These are phyloP conservation scores for Astragalus membranaceus DNA, from an alignment of 306 rosid genomes.

Conservation along the genomic window DNA sequence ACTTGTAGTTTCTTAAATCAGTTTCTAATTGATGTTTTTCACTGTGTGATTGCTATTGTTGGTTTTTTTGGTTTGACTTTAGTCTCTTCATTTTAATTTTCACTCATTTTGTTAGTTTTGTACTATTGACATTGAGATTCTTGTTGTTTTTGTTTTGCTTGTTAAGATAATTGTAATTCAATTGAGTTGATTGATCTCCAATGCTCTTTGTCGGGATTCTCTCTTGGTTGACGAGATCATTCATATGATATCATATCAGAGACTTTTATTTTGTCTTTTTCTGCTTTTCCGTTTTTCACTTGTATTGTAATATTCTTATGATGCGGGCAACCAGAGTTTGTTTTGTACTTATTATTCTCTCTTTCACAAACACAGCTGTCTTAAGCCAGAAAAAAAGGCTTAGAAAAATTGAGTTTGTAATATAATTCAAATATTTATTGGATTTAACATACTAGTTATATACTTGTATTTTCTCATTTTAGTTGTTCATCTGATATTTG, in stretches of 20 bases:
- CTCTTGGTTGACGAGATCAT: constrained; percentile 43
- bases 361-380: not conserved
- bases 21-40: not conserved
- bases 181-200: constrained; percentile 28
- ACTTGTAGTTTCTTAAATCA: not conserved
- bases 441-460: not conserved
- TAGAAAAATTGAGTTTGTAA: not conserved
- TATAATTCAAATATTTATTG: not conserved
- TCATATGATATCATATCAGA: constrained; percentile 7
- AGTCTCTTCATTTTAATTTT: not conserved
- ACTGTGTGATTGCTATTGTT: not conserved
- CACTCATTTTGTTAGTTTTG: not conserved
- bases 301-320: constrained; percentile 24
- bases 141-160: constrained; percentile 22
- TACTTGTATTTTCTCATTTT: not conserved
- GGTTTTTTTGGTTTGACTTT: not conserved
- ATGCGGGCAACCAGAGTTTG: constrained; percentile 30
- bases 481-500: not conserved
- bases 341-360: not conserved
- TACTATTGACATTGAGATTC: not conserved
- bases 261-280: constrained; percentile 51
- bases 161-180: constrained; percentile 17
- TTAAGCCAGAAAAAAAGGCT: not conserved
- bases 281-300: constrained; percentile 48
- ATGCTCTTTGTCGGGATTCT: constrained; percentile 19